phyloP scores from a whole-genome alignment of 305 asterid genomes.

The Fraxinus albicans region DNA sequence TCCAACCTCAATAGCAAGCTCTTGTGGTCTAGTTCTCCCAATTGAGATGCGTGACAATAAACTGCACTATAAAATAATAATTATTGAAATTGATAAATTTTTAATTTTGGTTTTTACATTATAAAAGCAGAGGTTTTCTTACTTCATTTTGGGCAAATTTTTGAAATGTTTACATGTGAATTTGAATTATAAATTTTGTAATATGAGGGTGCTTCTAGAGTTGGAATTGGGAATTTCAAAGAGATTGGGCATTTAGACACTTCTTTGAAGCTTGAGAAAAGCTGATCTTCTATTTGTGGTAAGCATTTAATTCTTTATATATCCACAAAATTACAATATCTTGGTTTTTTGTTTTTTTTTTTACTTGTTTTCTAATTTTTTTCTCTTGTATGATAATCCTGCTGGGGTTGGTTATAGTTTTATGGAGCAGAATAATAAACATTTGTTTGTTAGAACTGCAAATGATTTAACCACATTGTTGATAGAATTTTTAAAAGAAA shows the following conservation, averaged over 20 bases:
- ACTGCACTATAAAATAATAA: too few species aligned
- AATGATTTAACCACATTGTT: conserved; percentile 72
- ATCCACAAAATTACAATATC: neutral
- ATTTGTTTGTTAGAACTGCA: conserved; percentile 66
- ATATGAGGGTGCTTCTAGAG: conserved; percentile 84
- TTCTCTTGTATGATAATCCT: conserved; percentile 66
- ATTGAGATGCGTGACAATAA: too few species aligned
- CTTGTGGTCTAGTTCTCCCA: too few species aligned
- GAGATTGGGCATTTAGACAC: conserved; percentile 86
- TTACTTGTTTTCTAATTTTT: neutral
- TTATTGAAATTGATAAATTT: too few species aligned
- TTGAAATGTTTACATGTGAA: neutral
- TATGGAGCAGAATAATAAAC: conserved; percentile 58
- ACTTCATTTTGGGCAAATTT: neutral
- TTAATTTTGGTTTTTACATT: too few species aligned
- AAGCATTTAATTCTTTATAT: conserved; percentile 9
- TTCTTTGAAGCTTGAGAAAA: conserved; percentile 55
- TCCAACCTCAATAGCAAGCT: too few species aligned
- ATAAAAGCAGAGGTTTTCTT: too few species aligned
- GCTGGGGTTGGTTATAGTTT: conserved; percentile 95
- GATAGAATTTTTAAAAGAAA: conserved; percentile 62
- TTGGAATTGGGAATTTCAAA: conserved; percentile 83
- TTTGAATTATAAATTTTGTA: neutral
- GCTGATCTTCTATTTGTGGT: conserved; percentile 98
- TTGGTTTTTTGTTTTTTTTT: neutral